A percentile compares a stretch with the other conserved stretches of the same genome.
Evolutionary conservation across 352 stramenopile genomes (phyloP).

Genomic region (Nothophytophthora sp.): DNA sequence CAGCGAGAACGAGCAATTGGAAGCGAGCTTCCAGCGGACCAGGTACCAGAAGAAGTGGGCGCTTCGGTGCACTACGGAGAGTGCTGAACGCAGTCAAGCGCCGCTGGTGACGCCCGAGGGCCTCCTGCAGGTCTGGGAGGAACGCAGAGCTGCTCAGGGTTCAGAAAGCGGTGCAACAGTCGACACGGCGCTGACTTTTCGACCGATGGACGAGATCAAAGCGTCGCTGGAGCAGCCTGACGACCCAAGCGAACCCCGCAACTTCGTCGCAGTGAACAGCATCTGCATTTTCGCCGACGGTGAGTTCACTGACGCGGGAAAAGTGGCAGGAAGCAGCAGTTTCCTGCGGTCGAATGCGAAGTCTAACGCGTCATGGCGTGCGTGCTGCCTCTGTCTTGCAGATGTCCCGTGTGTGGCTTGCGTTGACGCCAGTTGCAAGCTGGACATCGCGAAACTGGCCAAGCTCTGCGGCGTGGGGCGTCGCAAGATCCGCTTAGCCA

Average conservation of each 20-base stretch:
- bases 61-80: conserved; percentile 6
- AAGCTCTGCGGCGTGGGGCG: conserved; percentile 47
- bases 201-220: conserved; percentile 14
- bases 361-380: no score
- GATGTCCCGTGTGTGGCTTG: conserved; percentile 50
- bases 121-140: conserved; percentile 31
- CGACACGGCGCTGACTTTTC: conserved; percentile 26
- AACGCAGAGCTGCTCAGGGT: conserved; percentile 1
- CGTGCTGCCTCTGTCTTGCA: conserved; percentile 12
- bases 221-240: conserved; percentile 3
- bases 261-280: conserved; percentile 50
- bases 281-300: conserved; percentile 73
- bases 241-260: neutral
- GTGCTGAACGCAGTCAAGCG: neutral
- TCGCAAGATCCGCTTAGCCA: conserved; percentile 70
- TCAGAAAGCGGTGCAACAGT: neutral
- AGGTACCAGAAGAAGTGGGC: conserved; percentile 18
- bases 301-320: conserved; percentile 1
- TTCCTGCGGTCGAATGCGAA: no score
- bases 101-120: conserved; percentile 30
- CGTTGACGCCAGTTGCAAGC: conserved; percentile 50
- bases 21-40: conserved; percentile 3
- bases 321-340: no score
- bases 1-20: conserved; percentile 1
- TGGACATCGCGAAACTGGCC: conserved; percentile 53